Evolutionary conservation across 768 basidiomycete species (phyloP).

Genomic region (Termitomyces sp.): DNA sequence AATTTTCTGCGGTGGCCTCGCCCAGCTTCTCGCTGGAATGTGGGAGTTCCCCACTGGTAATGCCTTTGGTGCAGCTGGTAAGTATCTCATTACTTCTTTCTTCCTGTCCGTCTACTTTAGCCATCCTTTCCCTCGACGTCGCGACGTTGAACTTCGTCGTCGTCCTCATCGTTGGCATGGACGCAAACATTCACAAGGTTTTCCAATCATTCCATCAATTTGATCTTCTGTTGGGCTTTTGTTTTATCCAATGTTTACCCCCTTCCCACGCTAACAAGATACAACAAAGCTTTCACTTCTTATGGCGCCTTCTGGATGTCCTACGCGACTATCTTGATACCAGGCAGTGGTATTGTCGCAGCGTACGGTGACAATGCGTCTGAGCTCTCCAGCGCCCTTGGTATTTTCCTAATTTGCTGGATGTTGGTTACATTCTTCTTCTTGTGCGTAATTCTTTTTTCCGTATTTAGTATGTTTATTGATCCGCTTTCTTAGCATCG

Average conservation of each 20-base stretch:
- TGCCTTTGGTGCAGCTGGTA: conserved; percentile 30
- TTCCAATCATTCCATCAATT: neutral
- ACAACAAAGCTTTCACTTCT: conserved; percentile 65
- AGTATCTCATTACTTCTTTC: conserved; percentile 29
- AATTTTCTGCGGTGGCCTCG: conserved; percentile 77
- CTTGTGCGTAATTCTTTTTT: conserved; percentile 36
- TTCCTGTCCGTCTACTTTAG: too few relatives aligned
- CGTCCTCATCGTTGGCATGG: neutral
- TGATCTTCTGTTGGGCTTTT: too few relatives aligned
- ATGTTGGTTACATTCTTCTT: conserved; percentile 66
- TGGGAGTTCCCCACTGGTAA: conserved; percentile 78
- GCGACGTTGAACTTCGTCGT: neutral
- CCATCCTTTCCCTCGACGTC: neutral
- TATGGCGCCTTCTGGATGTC: conserved; percentile 92
- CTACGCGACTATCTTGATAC: conserved; percentile 68
- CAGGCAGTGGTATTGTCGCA: conserved; percentile 53
- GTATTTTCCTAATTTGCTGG: conserved; percentile 75
- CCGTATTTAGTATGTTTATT: neutral
- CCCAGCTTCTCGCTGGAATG: conserved; percentile 85
- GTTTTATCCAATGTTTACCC: neutral
- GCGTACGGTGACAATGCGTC: conserved; percentile 38
- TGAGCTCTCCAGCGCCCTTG: conserved; percentile 52
- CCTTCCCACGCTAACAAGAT: neutral
- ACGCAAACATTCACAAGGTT: neutral
- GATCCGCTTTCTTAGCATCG: conserved; percentile 24